Evolutionary conservation across 352 stramenopile species (phyloP).

Genomic region (Ophiocytium majus): DNA sequence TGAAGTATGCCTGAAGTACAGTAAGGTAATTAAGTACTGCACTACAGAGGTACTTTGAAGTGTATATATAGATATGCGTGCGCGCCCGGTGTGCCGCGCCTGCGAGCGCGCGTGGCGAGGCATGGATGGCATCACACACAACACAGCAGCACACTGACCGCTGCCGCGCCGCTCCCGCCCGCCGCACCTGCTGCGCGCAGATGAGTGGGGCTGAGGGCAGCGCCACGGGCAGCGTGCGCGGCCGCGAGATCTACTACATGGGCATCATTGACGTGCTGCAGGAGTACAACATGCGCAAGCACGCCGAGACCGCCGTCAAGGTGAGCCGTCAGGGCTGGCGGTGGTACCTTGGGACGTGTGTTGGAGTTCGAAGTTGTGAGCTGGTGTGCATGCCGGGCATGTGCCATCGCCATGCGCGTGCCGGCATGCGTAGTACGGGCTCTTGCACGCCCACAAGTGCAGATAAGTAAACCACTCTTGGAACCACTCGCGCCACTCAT

Average conservation of each 20-base stretch:
- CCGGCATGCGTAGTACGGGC: neutral
- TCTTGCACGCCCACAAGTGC: neutral
- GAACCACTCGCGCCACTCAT: too few relatives aligned
- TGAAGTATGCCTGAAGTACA: too few relatives aligned
- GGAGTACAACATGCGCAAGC: constrained; percentile 55
- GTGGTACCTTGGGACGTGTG: too few relatives aligned
- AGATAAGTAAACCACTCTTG: too few relatives aligned
- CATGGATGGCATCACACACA: neutral
- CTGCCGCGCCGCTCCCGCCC: neutral
- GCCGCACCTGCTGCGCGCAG: neutral
- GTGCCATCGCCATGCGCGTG: neutral
- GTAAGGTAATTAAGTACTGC: too few relatives aligned
- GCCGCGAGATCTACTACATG: constrained; percentile 54
- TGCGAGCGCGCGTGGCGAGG: neutral
- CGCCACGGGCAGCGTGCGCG: neutral
- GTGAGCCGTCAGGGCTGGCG: constrained; percentile 14
- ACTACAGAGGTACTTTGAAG: neutral
- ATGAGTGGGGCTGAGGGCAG: neutral
- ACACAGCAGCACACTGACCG: neutral
- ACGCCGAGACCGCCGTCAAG: constrained; percentile 52
- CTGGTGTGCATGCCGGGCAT: neutral
- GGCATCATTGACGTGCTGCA: constrained; percentile 58
- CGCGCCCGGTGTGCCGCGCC: neutral
- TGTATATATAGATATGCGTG: neutral
- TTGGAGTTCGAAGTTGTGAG: too few relatives aligned